Conservation (phyloP, 306 rosid species). For the Crotalaria pallida region DNA sequence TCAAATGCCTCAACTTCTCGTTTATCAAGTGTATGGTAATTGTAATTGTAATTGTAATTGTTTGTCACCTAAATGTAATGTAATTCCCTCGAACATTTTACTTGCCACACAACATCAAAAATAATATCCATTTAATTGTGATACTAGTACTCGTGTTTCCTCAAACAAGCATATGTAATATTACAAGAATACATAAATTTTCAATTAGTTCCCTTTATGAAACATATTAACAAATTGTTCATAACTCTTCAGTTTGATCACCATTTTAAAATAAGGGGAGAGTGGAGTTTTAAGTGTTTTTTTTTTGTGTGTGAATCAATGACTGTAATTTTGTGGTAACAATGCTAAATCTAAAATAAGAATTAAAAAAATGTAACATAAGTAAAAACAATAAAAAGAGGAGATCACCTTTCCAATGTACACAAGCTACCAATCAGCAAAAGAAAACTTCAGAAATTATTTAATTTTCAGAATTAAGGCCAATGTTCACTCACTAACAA, state of each 20-base stretch:
- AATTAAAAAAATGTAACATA: background rate
- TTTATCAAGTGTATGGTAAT: no score
- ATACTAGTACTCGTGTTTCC: no score
- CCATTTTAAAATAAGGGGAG: no score
- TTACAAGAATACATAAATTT: background rate
- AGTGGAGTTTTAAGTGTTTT: no score
- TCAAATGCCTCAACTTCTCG: background rate
- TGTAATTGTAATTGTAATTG: no score
- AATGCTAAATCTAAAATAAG: background rate
- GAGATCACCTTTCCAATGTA: background rate
- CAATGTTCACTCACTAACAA: background rate
- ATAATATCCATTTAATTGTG: background rate
- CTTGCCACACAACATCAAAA: background rate
- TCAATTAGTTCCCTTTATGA: no score
- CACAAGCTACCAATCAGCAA: background rate
- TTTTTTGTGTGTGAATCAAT: no score
- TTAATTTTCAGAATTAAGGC: background rate
- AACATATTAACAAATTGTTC: background rate
- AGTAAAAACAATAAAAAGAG: background rate
- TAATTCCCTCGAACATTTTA: no score
- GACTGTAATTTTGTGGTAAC: no score
- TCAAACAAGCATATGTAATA: background rate
- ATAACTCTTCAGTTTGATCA: background rate
- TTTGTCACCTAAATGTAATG: background rate
- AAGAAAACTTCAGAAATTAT: background rate